Percentiles rank a stretch among this genome's conserved stretches.
These are phyloP conservation scores for Protea cynaroides DNA, from an alignment of 164 flowering plant genomes.

Conservation along the genomic window DNA sequence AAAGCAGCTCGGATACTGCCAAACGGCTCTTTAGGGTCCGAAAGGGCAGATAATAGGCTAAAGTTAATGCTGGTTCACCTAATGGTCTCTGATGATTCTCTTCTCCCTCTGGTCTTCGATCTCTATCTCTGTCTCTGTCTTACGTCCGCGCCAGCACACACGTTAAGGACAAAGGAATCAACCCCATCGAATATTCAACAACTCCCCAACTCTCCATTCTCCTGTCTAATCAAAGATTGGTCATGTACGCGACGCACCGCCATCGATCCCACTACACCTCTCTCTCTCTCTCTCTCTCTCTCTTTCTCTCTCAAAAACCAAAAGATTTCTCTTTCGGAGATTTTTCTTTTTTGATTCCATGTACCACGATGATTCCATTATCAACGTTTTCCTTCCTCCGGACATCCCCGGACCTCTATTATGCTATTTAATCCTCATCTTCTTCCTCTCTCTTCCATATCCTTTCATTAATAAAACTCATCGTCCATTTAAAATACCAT, in stretches of 20 bases:
- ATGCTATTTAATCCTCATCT: background rate
- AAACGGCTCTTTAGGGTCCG: too few species aligned
- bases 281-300: background rate
- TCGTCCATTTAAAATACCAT: too few species aligned
- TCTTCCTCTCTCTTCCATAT: background rate
- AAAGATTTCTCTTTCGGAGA: background rate
- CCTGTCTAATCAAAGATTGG: slow-evolving; percentile 28
- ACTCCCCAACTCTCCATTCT: background rate
- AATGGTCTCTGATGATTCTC: slow-evolving; percentile 2
- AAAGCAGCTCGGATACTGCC: too few species aligned
- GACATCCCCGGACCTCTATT: too few species aligned
- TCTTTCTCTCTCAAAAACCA: too few species aligned
- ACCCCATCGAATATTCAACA: slow-evolving; percentile 35
- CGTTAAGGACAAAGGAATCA: slow-evolving; percentile 12
- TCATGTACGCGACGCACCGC: slow-evolving; percentile 68
- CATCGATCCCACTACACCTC: slow-evolving; percentile 26
- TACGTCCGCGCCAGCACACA: slow-evolving; percentile 31
- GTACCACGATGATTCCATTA: background rate
- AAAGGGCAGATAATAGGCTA: too few species aligned
- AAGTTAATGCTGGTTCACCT: background rate
- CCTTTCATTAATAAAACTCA: too few species aligned
- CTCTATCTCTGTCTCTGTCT: background rate
- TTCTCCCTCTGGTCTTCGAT: background rate
- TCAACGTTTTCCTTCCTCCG: background rate
- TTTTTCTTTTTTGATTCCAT: background rate